Base-by-base conservation (phyloP, 2,329 filamentous ascomycete species). In the Penicillium sp. region DNA sequence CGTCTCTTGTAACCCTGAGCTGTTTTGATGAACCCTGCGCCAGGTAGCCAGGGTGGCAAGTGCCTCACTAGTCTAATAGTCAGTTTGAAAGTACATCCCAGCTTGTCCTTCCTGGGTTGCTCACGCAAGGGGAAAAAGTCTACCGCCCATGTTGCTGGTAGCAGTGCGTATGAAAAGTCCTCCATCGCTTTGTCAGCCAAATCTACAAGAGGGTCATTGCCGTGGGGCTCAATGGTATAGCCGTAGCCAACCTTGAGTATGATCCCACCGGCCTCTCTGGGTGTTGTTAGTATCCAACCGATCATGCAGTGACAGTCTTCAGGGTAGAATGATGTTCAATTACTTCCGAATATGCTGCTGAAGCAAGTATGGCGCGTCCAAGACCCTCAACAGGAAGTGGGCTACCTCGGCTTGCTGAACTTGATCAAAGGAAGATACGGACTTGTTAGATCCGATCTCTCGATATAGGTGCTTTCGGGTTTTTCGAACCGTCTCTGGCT, bases 1-100 rank as follows among this genome's bases (percentile, higher is more conserved):
- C 2, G 66, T 48, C 4, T 67, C 5, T 67, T 70, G 70, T 75
- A 80, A 0, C 64, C 50, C 14, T 71, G 70, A 0, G 78, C 81
- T 0, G 69, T 79, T 4, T 64, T 56, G 51, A 81, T 78, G 71
- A 82, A 83, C 2, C 63, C 65, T 7, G 78, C 73, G 0, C 81
- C 81, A 1, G 80, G 81, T n/a, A 80, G 65, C 76, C 79, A 81
- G 2, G 76, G 67, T 0, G 82, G 81, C 0, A 82, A 35, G 51
- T 71, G 69, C 61, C 54, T 69, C 22, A 73, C 71, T 73, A 22
- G 12, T n/a, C 28, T 20, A 7, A 34, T 14, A 11, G 34, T 55
- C 20, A 52, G 42, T 28, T 20, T 5, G 14, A 11, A 11, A 10
- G 3, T 10, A 35, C 7, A 28, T 4, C 4, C n/a, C 22, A 5